Evolutionary conservation across 208 protist species (phyloP), one percentile per base, ranked within the genome.

Genomic region (Acanthamoeba triangularis): DNA sequence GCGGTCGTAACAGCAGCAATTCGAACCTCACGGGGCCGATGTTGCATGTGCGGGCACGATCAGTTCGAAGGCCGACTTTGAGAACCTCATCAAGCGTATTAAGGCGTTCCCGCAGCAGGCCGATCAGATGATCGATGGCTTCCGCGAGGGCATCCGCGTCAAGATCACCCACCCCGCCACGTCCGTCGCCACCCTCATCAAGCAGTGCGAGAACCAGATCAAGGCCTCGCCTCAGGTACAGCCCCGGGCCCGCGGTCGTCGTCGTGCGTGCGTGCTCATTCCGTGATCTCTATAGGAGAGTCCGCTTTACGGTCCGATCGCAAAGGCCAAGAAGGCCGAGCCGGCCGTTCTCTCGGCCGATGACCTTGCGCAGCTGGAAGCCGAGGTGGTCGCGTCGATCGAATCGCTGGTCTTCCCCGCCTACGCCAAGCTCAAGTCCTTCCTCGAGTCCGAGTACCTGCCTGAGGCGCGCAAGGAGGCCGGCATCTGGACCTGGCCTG

Each of bases 401-500:
- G 30, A 35, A 8, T 72, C 63, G 63, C 63, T 72, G n/a, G 63
- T 72, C 28, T 72, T 72, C 63, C 63, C 63, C 28, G 63, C 63
- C 63, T 72, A 72, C 14, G 63, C 63, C 63, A n/a, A 35, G 63
- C 63, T 72, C 28, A n/a, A 20, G 63, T n/a, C 63, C n/a, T 72
- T 72, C 63, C 63, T 72, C n/a, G 63, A 72, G n/a, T 72, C 63
- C 63, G 63, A 72, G 63, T 72, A 72, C 63, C 63, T 72, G n/a
- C 63, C 63, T 3, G 76, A 28, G 37, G 76, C 35, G 2, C 35
- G 76, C 76, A 5, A 52, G 25, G 76, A 84, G 28, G 76, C 47
- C 23, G 95, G 95, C 20, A 30, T 91, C 20, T 96, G 95, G 95
- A 49, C 67, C 16, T 35, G 59, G 5, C 47, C 54, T 8, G 47